Base-by-base conservation (phyloP, 805 yeast species). In the Metschnikowia henanensis region DNA sequence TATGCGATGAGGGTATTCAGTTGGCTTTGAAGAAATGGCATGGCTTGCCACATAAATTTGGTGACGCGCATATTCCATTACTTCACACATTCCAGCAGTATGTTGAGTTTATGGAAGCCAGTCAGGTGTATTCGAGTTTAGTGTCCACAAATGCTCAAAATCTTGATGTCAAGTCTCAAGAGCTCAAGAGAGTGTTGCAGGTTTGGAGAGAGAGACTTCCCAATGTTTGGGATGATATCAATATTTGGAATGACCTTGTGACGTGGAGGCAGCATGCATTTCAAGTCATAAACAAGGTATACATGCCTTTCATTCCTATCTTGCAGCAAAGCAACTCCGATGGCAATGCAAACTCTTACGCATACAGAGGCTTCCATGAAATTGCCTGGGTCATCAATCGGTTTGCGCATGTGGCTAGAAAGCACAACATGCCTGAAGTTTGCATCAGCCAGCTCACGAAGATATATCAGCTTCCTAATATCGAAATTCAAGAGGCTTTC, bases 231-330 rank as follows among this genome's bases (percentile, higher is more conserved):
- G 99, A 94, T 65, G 99, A 94, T 62, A 91, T 94, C 57, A 92
- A 90, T 61, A 79, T 91, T 48, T 94, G 99, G 99, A 91, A 95
- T 53, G 99, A 94, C 60, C 69, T 94, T 47, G 96, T 94, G 4
- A 91, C 98, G 0, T 94, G 99, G 99, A 78, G 99, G 54, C 98
- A 94, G 65, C 98, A 94, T 68, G 97, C 96, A 0, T 94, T 95
- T 75, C 91, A 88, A 51, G 97, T 92, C 20, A 91, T 94, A 55
- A 94, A 94, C 72, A 87, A 87, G 61, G 95, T 88, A 2, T 94
- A 94, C 64, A 77, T 91, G 76, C 98, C 98, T 7, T 76, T 95
- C 58, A 85, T 91, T 48, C 95, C 96, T 1, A 81, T 88, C 2
- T 61, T 88, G 28, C 96, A 88, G 56, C 89, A 85, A 49, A 65